Percentiles rank a stretch among this genome's conserved stretches.
Evolutionary conservation across 495 filamentous ascomycete species (phyloP).

Genomic region (Neurospora sp.): DNA sequence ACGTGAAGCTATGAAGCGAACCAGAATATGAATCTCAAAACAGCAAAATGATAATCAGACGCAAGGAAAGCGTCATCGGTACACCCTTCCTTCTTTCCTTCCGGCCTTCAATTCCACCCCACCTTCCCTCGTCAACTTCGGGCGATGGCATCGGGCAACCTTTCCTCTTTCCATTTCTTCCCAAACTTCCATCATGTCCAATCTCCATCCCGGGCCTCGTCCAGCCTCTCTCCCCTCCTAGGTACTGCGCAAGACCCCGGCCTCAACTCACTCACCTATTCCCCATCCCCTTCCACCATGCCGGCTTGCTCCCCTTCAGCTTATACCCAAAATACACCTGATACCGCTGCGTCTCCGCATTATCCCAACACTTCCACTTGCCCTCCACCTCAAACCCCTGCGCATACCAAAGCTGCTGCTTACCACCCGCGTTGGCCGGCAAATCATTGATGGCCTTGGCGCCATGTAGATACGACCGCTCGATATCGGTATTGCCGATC

Average conservation of each 20-base stretch:
- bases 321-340: background rate
- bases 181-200: background rate
- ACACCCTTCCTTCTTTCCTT: background rate
- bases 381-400: background rate
- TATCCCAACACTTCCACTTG: background rate
- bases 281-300: background rate
- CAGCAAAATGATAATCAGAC: background rate
- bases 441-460: background rate
- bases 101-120: background rate
- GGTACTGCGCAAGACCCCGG: background rate
- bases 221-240: background rate
- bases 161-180: background rate
- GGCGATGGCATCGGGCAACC: background rate
- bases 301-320: background rate
- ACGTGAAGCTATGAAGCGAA: background rate
- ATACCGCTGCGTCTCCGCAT: background rate
- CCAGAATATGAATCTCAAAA: background rate
- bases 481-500: background rate
- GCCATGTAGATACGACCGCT: background rate
- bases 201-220: background rate
- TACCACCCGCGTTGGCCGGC: background rate
- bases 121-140: background rate
- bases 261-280: background rate
- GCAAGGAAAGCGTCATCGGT: background rate
- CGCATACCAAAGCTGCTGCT: background rate